These are phyloP conservation scores for Cryptococcus depauperatus DNA, from an alignment of 1,284 basidiomycete genomes.

Conservation along the genomic window DNA sequence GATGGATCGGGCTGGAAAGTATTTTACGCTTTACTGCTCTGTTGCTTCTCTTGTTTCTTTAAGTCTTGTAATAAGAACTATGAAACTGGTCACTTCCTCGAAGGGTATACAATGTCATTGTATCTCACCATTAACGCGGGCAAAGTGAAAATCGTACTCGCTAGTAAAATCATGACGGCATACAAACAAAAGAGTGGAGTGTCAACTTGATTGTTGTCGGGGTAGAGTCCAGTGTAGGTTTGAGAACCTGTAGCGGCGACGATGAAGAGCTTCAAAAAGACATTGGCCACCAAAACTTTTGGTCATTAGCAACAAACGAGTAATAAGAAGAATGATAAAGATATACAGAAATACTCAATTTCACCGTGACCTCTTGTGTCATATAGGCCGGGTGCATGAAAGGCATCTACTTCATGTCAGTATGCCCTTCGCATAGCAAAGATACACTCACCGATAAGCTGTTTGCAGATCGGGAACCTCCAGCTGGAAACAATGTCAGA, in stretches of 20 bases:
- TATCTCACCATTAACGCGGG: neutral
- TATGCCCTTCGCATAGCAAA: neutral
- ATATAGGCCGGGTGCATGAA: conserved; percentile 18
- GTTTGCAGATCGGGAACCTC: conserved; percentile 11
- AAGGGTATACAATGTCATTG: no score
- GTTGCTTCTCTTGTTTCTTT: conserved; percentile 8
- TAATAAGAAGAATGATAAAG: neutral
- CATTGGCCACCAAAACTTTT: conserved; percentile 16
- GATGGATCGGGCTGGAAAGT: neutral
- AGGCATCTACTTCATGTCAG: conserved; percentile 11
- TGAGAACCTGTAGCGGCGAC: conserved; percentile 23
- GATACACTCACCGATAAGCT: conserved; percentile 8
- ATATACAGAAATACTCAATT: conserved; percentile 22
- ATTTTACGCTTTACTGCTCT: neutral
- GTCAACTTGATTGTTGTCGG: conserved; percentile 19
- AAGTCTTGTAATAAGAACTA: conserved; percentile 12
- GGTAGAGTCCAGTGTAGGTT: conserved; percentile 23
- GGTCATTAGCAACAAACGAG: neutral
- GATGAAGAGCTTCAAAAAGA: conserved; percentile 32
- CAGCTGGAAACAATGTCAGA: no score
- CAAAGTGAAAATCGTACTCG: conserved; percentile 20
- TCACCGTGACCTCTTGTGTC: conserved; percentile 11
- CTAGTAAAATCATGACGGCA: conserved; percentile 22
- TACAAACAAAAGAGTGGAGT: conserved; percentile 30
- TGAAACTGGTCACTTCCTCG: neutral